A percentile compares a stretch with the other conserved stretches of the same genome.
phyloP scores from a whole-genome alignment of 2,329 filamentous ascomycete species.

The Colletotrichum camelliae region DNA sequence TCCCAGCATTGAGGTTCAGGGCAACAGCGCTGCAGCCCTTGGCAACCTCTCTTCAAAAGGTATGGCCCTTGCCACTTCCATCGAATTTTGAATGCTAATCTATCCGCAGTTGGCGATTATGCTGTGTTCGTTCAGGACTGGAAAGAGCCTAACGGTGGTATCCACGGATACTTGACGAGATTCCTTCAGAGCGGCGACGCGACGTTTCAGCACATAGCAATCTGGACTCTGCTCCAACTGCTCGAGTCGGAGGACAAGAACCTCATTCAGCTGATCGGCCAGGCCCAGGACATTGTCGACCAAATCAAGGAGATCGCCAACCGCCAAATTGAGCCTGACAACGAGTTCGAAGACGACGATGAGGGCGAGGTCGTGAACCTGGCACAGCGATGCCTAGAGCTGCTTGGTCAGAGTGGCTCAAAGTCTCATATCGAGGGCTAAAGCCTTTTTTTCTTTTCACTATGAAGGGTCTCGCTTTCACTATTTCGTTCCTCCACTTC shows the following conservation, averaged over 20 bases:
- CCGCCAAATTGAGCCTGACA: constrained; percentile 85
- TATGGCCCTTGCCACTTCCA: constrained; percentile 44
- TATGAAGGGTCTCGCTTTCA: background rate
- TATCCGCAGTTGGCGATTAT: constrained; percentile 83
- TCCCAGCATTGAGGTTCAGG: constrained; percentile 95
- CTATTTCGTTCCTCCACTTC: constrained; percentile 4
- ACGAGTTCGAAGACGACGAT: constrained; percentile 86
- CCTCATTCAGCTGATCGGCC: constrained; percentile 86
- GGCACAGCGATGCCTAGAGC: constrained; percentile 86
- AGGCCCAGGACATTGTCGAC: constrained; percentile 88
- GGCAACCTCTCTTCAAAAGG: constrained; percentile 98
- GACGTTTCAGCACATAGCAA: constrained; percentile 98
- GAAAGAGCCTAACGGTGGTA: constrained; percentile 89
- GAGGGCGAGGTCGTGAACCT: constrained; percentile 93
- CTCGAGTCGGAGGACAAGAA: constrained; percentile 93
- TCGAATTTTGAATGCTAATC: constrained; percentile 13
- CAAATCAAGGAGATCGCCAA: constrained; percentile 93
- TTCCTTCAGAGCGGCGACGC: constrained; percentile 95
- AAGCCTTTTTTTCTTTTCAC: constrained; percentile 23
- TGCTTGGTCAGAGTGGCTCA: constrained; percentile 76
- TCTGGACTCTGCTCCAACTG: constrained; percentile 95
- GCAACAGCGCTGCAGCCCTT: constrained; percentile 94
- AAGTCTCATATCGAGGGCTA: constrained; percentile 85
- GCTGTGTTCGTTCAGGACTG: constrained; percentile 95
- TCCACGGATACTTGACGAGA: constrained; percentile 91